Base-by-base conservation (phyloP, 2,329 filamentous ascomycete genomes). In the Emergomyces pasteurianus region DNA sequence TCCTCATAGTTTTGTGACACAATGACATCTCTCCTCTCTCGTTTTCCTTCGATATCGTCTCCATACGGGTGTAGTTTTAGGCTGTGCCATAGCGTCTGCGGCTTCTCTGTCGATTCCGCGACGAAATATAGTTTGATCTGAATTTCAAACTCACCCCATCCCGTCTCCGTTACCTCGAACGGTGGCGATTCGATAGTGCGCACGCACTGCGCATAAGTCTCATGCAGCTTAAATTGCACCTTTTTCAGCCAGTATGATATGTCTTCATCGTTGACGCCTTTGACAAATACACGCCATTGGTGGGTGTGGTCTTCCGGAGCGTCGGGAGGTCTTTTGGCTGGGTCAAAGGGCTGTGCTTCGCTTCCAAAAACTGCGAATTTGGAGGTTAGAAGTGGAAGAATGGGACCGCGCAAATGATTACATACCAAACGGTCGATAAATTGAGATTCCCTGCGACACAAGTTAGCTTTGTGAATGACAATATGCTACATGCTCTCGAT, bases 121-220 rank as follows among this genome's bases (percentile, higher is more conserved):
- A 89, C 86, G 75, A 96, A 99, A 78, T 95, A 95, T 52, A 99
- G 82, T 71, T 96, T 91, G 72, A 99, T 88, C 64, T 92, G 89
- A 69, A 99, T 95, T 73, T 94, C 90, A 78, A 99, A 99, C 77
- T 96, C 94, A 69, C 94, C 94, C 89, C 95, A 99, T 56, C 94
- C 94, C 0, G 94, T 97, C 75, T 97, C 94, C 64, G 85, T 84
- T 63, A 97, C 88, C 69, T 90, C 80, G 69, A 96, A 99, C 12
- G 80, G 91, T 70, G 89, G 83, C 63, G 84, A 83, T 69, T 96
- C 92, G 69, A 94, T 80, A 72, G 88, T 95, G 67, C 94, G 88
- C 26, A 94, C 83, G 61, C 89, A 89, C 74, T 96, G 95, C 34
- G 90, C 86, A 73, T 96, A 97, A 10, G 92, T 96, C 75, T 97